Percentiles rank a stretch among this genome's conserved stretches.
These are phyloP conservation scores for Voacanga thouarsii DNA, from an alignment of 257 asterid species.

Conservation along the genomic window DNA sequence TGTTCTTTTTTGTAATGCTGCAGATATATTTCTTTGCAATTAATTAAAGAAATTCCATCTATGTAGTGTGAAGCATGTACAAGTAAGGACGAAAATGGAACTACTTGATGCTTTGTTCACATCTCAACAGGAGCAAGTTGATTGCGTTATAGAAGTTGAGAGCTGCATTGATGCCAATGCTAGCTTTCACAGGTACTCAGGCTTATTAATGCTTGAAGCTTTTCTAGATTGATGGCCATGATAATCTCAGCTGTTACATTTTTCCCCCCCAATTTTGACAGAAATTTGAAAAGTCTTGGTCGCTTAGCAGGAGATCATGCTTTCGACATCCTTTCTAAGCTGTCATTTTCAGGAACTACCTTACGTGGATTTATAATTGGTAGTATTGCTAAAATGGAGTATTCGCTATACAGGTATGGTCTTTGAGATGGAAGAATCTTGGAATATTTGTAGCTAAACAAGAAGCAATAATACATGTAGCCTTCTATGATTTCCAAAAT, in stretches of 20 bases:
- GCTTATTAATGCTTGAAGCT: constrained; percentile 7
- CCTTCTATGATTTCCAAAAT: constrained; percentile 1
- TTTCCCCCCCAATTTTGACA: constrained; percentile 24
- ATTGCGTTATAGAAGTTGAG: constrained; percentile 84
- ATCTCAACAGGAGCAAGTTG: constrained; percentile 62
- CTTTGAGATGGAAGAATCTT: constrained; percentile 8
- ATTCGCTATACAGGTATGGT: constrained; percentile 68
- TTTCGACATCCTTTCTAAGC: constrained; percentile 49
- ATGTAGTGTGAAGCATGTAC: constrained; percentile 81
- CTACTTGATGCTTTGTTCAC: constrained; percentile 62
- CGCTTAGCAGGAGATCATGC: constrained; percentile 68
- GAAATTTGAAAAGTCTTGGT: constrained; percentile 63
- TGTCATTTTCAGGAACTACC: constrained; percentile 36
- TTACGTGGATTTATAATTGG: constrained; percentile 27
- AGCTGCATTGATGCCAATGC: constrained; percentile 79
- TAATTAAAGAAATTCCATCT: constrained; percentile 12
- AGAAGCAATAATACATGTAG: not conserved
- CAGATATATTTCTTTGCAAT: constrained; percentile 2
- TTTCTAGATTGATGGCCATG: constrained; percentile 3
- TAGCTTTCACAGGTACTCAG: constrained; percentile 62
- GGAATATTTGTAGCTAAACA: not conserved
- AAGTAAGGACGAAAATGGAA: constrained; percentile 59
- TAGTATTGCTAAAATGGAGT: constrained; percentile 66
- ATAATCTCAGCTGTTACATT: constrained; percentile 27
- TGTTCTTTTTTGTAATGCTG: not conserved